phyloP scores from a whole-genome alignment of 2,329 filamentous ascomycete species.

The Juglanconis juglandina region DNA sequence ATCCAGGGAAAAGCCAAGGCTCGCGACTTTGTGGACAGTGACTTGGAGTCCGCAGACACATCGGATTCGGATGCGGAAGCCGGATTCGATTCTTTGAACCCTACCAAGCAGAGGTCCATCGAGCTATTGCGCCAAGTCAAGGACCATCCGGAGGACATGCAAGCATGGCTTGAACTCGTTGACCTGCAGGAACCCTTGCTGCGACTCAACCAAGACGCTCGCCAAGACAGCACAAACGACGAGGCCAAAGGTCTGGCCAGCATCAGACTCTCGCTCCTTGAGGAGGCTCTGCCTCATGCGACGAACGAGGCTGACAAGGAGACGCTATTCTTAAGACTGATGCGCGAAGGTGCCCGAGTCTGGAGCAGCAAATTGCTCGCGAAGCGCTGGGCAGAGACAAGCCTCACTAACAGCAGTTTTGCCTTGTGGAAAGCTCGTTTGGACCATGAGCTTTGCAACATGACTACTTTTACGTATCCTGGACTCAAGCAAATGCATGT shows the following conservation, averaged over 20 bases:
- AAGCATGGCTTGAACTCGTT: constrained; percentile 76
- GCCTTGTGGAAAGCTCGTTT: constrained; percentile 71
- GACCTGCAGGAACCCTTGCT: constrained; percentile 71
- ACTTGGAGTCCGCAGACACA: constrained; percentile 47
- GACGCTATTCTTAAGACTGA: constrained; percentile 62
- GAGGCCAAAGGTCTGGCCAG: constrained; percentile 70
- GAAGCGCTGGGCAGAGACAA: constrained; percentile 62
- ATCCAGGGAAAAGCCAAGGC: constrained; percentile 61
- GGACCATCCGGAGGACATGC: constrained; percentile 61
- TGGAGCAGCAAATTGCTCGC: constrained; percentile 65
- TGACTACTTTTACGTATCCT: constrained; percentile 66
- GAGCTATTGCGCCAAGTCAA: constrained; percentile 63
- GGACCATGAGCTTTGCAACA: constrained; percentile 68
- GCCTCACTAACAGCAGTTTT: constrained; percentile 51
- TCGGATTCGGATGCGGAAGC: constrained; percentile 35
- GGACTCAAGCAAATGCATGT: constrained; percentile 57
- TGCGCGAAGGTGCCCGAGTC: constrained; percentile 69
- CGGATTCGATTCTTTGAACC: constrained; percentile 35
- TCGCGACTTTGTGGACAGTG: constrained; percentile 44
- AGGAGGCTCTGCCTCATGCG: constrained; percentile 67
- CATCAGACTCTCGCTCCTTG: constrained; percentile 75
- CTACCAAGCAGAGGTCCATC: constrained; percentile 53
- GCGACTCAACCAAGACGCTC: constrained; percentile 41
- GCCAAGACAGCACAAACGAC: constrained; percentile 49
- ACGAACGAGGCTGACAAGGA: constrained; percentile 47